Evolutionary conservation across 2,329 filamentous ascomycete genomes (phyloP), one percentile per base, ranked within the genome.

Genomic region (Sporothrix brunneoviolacea): DNA sequence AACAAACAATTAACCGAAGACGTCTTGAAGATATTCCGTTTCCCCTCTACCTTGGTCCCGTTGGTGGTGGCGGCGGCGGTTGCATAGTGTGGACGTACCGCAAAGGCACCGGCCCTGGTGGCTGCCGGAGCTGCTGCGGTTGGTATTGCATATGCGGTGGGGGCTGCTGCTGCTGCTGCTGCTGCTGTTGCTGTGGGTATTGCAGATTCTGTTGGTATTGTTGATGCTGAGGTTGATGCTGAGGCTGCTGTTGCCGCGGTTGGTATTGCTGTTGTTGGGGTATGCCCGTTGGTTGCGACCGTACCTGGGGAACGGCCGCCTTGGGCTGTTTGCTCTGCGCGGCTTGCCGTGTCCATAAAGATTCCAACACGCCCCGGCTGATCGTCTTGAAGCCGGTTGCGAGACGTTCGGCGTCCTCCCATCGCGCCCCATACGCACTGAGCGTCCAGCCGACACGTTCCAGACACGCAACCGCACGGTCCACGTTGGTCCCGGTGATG

Each of bases 371-470:
- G 40, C 72, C 68, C 27, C 63, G 65, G 4, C 72, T 80, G 12
- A 72, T 70, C 43, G 62, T 61, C 54, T 80, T 74, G 57, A 83
- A 83, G 35, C 68, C 75, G 35, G 70, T 65, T 54, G 72, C 69
- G n/a, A 83, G 68, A 52, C 72, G 70, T 30, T 72, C 66, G 2
- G 78, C 76, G 53, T 81, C 72, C 4, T 74, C 73, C 81, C 81
- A 84, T 2, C 79, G 69, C 55, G 79, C 70, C 30, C 79, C 79
- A 52, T 77, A 83, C n/a, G 69, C 72, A 13, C 67, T 70, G 16
- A 84, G 64, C 1, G 76, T 79, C 53, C 76, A 70, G 4, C 70
- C 69, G 8, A 80, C 75, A 37, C 71, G 70, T 48, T 76, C 73
- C 1, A 84, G 64, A 49, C 78, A 80, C 24, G 69, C 67, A 13